A percentile compares a stretch with the other conserved stretches of the same genome.
phyloP scores from a whole-genome alignment of 202 grass and related monocot genomes.

The Carex sylvatica region DNA sequence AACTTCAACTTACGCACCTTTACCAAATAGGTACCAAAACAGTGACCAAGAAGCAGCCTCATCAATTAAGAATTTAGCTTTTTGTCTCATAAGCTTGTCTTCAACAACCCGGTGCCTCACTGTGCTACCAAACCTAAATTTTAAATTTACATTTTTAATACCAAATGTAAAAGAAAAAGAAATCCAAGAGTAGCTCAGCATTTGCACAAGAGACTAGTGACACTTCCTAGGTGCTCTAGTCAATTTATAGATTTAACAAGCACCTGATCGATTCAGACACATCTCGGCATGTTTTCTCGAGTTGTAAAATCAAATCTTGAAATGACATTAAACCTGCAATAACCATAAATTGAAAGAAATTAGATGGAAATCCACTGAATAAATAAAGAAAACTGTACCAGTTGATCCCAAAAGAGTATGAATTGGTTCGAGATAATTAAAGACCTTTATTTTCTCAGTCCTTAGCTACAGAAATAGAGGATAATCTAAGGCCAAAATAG shows the following conservation, averaged over 20 bases:
- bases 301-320: slow-evolving; percentile 74
- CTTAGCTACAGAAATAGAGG: background rate
- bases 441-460: background rate
- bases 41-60: slow-evolving; percentile 99
- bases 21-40: slow-evolving; percentile 95
- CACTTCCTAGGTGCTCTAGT: background rate
- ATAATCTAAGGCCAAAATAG: background rate
- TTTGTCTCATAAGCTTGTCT: slow-evolving; percentile 90
- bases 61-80: slow-evolving; percentile 73
- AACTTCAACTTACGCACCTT: slow-evolving; percentile 47
- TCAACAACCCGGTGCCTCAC: slow-evolving; percentile 63
- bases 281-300: slow-evolving; percentile 81
- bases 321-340: slow-evolving; percentile 67
- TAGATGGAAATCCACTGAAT: background rate
- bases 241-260: background rate
- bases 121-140: slow-evolving; percentile 57
- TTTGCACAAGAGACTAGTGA: background rate
- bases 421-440: background rate
- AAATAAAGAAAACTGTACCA: background rate
- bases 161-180: slow-evolving; percentile 3
- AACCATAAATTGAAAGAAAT: background rate
- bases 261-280: slow-evolving; percentile 82
- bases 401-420: background rate
- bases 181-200: background rate
- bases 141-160: background rate